Conservation (phyloP, 768 basidiomycete genomes). For the Kwoniella sp. region DNA sequence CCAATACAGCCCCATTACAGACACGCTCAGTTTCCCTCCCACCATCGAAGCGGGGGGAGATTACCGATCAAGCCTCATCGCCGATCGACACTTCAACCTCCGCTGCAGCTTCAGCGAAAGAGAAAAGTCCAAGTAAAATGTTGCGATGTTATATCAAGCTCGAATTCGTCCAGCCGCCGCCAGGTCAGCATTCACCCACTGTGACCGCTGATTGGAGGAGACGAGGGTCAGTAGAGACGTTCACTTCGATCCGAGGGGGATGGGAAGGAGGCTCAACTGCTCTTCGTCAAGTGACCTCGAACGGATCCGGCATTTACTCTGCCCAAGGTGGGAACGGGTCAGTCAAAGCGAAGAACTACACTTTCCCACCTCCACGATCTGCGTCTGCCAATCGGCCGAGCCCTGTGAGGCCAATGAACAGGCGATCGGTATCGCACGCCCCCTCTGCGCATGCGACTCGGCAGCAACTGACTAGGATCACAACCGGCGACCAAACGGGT, state of each 20-base stretch:
- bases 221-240: slow-evolving; percentile 10
- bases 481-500: background rate
- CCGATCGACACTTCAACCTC: background rate
- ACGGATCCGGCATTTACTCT: background rate
- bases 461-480: slow-evolving; percentile 4
- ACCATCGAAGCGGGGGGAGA: slow-evolving; percentile 8
- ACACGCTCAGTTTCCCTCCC: slow-evolving; percentile 14
- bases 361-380: slow-evolving; percentile 13
- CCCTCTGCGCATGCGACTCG: slow-evolving; percentile 1
- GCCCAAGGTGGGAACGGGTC: background rate
- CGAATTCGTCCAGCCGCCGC: slow-evolving; percentile 24
- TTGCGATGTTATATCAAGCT: slow-evolving; percentile 37
- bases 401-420: background rate
- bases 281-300: slow-evolving; percentile 7
- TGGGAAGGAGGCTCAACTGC: slow-evolving; percentile 7
- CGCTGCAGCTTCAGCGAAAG: slow-evolving; percentile 1
- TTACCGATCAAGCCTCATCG: background rate
- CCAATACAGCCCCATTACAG: slow-evolving; percentile 1
- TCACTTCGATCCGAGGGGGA: slow-evolving; percentile 13
- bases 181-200: background rate
- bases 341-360: slow-evolving; percentile 3
- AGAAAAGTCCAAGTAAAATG: slow-evolving; percentile 11
- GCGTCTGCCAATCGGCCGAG: slow-evolving; percentile 5
- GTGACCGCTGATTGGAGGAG: background rate
- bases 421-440: slow-evolving; percentile 19